Evolutionary conservation across 1,284 basidiomycete genomes (phyloP).

Genomic region (Dichomitus squalens): DNA sequence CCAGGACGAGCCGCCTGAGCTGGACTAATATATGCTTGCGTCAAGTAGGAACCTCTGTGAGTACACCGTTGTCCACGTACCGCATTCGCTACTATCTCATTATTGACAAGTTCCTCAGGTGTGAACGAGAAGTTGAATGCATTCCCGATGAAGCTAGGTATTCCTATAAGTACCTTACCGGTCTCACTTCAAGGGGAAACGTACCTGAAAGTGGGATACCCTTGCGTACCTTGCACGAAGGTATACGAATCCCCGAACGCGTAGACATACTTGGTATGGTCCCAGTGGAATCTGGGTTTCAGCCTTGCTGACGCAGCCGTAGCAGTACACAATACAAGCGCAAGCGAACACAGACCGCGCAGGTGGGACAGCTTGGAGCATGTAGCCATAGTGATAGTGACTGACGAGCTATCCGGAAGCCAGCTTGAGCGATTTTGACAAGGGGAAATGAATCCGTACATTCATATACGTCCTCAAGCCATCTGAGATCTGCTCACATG

Average conservation of each 20-base stretch:
- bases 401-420: too few species aligned
- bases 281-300: slow-evolving; percentile 39
- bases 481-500: too few species aligned
- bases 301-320: background rate
- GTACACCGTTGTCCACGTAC: slow-evolving; percentile 29
- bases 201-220: slow-evolving; percentile 51
- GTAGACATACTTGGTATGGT: slow-evolving; percentile 44
- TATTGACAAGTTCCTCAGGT: slow-evolving; percentile 42
- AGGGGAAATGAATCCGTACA: too few species aligned
- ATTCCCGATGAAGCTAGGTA: slow-evolving; percentile 53
- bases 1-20: slow-evolving; percentile 57
- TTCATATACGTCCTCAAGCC: too few species aligned
- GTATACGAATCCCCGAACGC: slow-evolving; percentile 60
- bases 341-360: background rate
- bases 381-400: background rate
- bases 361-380: background rate
- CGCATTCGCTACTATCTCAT: slow-evolving; percentile 49
- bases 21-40: slow-evolving; percentile 39
- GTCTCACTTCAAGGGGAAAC: background rate
- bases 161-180: background rate
- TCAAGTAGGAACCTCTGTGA: background rate
- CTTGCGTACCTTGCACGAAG: slow-evolving; percentile 52
- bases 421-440: too few species aligned
- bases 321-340: background rate
- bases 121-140: slow-evolving; percentile 46